Conservation (phyloP, 2,329 filamentous ascomycete genomes). For the Phyllosticta citriasiana region DNA sequence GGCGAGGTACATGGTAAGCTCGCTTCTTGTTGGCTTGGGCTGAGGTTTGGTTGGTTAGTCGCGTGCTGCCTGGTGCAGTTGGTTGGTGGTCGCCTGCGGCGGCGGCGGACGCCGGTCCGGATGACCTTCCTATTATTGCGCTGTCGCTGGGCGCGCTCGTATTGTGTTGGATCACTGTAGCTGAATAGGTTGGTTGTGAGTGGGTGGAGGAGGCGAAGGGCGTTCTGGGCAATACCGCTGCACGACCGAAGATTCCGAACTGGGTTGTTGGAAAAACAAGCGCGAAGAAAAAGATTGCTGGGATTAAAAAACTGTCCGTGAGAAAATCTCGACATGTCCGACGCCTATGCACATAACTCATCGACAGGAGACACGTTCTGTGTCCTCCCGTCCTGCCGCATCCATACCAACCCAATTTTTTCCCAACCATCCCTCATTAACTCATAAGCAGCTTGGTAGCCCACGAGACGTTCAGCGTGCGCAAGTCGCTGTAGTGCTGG, state of each 20-base stretch:
- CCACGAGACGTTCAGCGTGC: constrained; percentile 55
- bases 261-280: background rate
- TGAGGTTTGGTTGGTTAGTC: no score
- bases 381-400: background rate
- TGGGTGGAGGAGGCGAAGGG: background rate
- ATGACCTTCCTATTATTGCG: no score
- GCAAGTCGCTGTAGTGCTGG: constrained; percentile 57
- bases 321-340: background rate
- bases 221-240: no score
- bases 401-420: background rate
- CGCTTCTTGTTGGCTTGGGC: no score
- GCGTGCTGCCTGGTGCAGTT: no score
- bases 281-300: background rate
- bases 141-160: no score
- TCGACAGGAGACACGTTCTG: background rate
- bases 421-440: constrained; percentile 14
- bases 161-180: no score
- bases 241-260: no score
- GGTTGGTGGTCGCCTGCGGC: no score
- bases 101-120: no score
- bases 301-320: background rate
- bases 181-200: no score
- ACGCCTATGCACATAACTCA: background rate
- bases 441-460: constrained; percentile 52
- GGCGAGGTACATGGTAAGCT: no score